Evolutionary conservation across 805 yeast genomes (phyloP), one percentile per base, ranked within the genome.

Genomic region (Maudiozyma saulgeensis): DNA sequence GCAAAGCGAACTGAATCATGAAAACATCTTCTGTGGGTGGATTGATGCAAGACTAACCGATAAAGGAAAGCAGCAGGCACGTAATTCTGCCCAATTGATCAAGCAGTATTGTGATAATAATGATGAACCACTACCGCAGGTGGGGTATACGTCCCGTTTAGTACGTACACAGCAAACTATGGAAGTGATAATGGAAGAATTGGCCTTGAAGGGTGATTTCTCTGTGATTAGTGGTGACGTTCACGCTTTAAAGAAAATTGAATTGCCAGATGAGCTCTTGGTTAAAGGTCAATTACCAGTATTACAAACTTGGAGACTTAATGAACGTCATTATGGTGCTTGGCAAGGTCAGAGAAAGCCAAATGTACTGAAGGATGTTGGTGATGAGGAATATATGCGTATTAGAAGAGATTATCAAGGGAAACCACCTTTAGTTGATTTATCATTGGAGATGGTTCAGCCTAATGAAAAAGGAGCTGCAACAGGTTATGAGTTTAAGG

Each of bases 11-110:
- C 80, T 87, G 80, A 86, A 86, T 64, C 80, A 82, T 63, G 78
- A 78, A 61, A 80, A 84, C 67, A 72, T 79, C 55, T 86, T 86
- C 68, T 84, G 93, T 65, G 95, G 95, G 18, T 86, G 95, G 95
- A 80, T 84, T 31, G 91, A 86, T 68, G 82, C 84, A 34, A 73
- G 76, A 51, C 71, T 86, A 57, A 81, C 90, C 3, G 80, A 70
- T 7, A 75, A 77, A 52, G 95, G 95, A 44, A 70, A 73, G 55
- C 68, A 71, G 52, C 93, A 86, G 66, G 95, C 95, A 21, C 62
- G 64, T 42, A 70, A 77, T 55, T 82, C 88, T 37, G 88, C 87
- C 23, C 71, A 72, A 46, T 67, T 84, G 58, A 72, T 86, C 50
- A 68, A 71, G 54, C 73, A 75, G 48, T 64, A 60, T 50, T 65